A percentile compares a stretch with the other conserved stretches of the same genome.
Conservation (phyloP, 2,329 filamentous ascomycete genomes). For the Verticillium dahliae region DNA sequence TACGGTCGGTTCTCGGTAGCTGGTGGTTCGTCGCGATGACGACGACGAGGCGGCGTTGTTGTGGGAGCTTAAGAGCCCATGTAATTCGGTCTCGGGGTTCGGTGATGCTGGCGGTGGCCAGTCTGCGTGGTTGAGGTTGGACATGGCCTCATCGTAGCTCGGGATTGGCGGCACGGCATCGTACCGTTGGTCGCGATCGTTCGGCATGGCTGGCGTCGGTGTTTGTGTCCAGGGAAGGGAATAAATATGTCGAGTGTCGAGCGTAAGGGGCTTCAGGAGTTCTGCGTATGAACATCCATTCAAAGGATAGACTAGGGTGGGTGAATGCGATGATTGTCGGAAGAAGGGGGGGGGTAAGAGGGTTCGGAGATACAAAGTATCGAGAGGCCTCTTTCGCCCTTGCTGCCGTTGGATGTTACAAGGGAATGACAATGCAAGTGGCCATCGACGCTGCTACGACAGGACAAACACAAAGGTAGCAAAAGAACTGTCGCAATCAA, state of each 20-base stretch:
- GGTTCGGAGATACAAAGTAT: not conserved
- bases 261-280: not conserved
- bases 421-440: not conserved
- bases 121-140: constrained; percentile 21
- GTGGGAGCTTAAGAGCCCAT: constrained; percentile 62
- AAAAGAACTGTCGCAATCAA: not conserved
- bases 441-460: not conserved
- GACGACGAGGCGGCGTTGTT: constrained; percentile 30
- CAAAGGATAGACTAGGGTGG: not conserved
- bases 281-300: not conserved
- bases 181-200: constrained; percentile 18
- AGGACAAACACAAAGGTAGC: not conserved
- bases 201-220: constrained; percentile 5
- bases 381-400: not conserved
- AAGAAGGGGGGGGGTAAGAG: constrained; percentile 19
- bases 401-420: not conserved
- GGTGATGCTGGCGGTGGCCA: constrained; percentile 22
- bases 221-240: not conserved
- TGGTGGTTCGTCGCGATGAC: constrained; percentile 36
- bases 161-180: constrained; percentile 31
- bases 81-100: constrained; percentile 57
- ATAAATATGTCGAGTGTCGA: not conserved
- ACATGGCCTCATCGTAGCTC: constrained; percentile 34
- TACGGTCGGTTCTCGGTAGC: constrained; percentile 76
- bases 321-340: not conserved